Conservation (phyloP, 345 rosid genomes). For the Psidium guajava region DNA sequence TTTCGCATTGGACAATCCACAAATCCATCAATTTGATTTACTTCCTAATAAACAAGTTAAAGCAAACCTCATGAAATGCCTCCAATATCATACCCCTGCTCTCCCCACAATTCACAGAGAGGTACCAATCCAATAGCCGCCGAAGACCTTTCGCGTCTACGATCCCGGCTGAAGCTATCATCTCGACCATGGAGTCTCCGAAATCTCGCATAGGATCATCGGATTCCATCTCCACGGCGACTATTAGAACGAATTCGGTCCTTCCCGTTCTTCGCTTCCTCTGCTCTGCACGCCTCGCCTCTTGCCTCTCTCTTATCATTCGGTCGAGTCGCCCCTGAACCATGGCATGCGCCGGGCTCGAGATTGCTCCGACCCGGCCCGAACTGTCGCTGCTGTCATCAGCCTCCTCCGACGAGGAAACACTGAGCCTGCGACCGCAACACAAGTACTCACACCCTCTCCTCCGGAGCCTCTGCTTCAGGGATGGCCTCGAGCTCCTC, state of each 20-base stretch:
- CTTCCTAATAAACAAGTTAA: slow-evolving; percentile 5
- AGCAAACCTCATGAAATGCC: slow-evolving; percentile 1
- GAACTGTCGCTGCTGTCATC: neutral
- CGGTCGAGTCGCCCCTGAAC: neutral
- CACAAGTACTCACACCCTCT: neutral
- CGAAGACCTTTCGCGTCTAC: neutral
- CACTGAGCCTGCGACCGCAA: neutral
- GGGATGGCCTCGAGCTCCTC: neutral
- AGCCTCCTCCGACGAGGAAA: neutral
- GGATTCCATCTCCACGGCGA: neutral
- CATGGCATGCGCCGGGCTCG: neutral
- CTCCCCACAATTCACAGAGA: neutral
- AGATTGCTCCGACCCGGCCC: neutral
- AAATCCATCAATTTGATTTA: slow-evolving; percentile 22
- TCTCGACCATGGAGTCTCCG: neutral
- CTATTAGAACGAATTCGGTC: neutral
- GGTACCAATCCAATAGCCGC: neutral
- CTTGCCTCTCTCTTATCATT: neutral
- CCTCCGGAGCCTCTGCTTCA: neutral
- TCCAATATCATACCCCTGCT: neutral
- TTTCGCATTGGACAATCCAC: neutral
- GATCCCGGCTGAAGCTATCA: neutral
- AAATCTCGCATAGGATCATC: neutral
- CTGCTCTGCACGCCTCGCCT: neutral
- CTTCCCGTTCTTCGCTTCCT: neutral